Percentiles rank a stretch among this genome's conserved stretches.
phyloP scores from a whole-genome alignment of 164 flowering plant genomes.

The Magnolia changhungtana region DNA sequence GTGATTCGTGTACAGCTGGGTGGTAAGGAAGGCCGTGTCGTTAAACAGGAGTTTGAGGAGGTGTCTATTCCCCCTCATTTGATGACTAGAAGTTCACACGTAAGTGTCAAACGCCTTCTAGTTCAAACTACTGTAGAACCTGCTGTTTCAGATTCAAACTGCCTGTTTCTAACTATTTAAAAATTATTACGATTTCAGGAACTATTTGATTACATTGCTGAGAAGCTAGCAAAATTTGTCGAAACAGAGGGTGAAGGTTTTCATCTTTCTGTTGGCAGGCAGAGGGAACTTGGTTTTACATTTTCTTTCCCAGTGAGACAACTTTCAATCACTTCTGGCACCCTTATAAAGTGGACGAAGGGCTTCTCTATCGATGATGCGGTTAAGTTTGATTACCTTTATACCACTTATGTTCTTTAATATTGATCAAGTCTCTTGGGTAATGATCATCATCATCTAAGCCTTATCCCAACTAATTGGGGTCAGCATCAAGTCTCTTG shows the following conservation, averaged over 20 bases:
- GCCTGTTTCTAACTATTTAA: background rate
- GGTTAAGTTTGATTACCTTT: slow-evolving; percentile 33
- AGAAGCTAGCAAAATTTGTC: slow-evolving; percentile 76
- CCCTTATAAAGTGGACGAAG: slow-evolving; percentile 88
- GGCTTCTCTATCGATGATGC: slow-evolving; percentile 84
- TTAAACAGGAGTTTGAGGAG: slow-evolving; percentile 74
- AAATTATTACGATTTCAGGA: slow-evolving; percentile 41
- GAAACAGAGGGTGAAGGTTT: slow-evolving; percentile 64
- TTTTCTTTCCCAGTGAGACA: slow-evolving; percentile 96
- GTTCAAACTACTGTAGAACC: background rate
- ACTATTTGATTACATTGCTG: slow-evolving; percentile 80
- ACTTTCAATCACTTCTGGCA: slow-evolving; percentile 68
- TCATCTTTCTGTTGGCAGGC: slow-evolving; percentile 56
- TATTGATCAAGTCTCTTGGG: background rate
- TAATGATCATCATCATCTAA: background rate
- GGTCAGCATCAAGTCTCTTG: background rate
- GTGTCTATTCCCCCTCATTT: slow-evolving; percentile 88
- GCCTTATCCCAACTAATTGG: background rate
- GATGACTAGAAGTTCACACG: slow-evolving; percentile 77
- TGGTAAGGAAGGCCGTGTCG: slow-evolving; percentile 58
- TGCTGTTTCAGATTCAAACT: background rate
- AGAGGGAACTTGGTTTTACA: slow-evolving; percentile 94
- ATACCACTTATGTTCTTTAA: background rate
- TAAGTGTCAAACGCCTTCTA: slow-evolving; percentile 32
- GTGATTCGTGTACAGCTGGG: slow-evolving; percentile 83